Conservation (phyloP, 257 asterid genomes). For the Nicotiana obtusifolia region DNA sequence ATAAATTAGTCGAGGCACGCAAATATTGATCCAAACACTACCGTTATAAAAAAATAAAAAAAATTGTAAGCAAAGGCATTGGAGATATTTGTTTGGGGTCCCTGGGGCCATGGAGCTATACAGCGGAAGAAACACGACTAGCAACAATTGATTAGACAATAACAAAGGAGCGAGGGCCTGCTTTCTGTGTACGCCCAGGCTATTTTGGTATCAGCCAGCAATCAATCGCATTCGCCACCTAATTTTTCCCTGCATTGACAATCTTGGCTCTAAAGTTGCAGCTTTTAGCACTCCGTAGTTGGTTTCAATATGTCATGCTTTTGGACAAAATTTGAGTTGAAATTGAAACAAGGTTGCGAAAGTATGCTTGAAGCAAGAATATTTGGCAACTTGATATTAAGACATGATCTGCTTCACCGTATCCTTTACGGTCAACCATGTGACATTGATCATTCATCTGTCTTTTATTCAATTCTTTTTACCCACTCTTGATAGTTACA, state of each 20-base stretch:
- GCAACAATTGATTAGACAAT: not conserved
- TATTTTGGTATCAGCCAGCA: not conserved
- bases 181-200: not conserved
- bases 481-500: not conserved
- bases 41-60: not conserved
- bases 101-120: not conserved
- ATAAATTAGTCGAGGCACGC: too few species aligned
- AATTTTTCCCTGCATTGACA: not conserved
- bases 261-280: not conserved
- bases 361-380: not conserved
- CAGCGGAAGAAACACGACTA: not conserved
- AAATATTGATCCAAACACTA: too few species aligned
- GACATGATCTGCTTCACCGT: not conserved
- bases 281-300: not conserved
- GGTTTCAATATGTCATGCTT: not conserved
- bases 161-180: not conserved
- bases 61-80: not conserved
- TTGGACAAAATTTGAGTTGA: not conserved
- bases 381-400: not conserved
- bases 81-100: not conserved
- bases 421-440: not conserved
- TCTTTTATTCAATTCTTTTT: not conserved
- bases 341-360: not conserved
- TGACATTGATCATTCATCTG: not conserved
- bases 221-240: slow-evolving; percentile 1